Evolutionary conservation across 441 rosid genomes (phyloP), one percentile per base, ranked within the genome.

Genomic region (Aquilaria agallochum): DNA sequence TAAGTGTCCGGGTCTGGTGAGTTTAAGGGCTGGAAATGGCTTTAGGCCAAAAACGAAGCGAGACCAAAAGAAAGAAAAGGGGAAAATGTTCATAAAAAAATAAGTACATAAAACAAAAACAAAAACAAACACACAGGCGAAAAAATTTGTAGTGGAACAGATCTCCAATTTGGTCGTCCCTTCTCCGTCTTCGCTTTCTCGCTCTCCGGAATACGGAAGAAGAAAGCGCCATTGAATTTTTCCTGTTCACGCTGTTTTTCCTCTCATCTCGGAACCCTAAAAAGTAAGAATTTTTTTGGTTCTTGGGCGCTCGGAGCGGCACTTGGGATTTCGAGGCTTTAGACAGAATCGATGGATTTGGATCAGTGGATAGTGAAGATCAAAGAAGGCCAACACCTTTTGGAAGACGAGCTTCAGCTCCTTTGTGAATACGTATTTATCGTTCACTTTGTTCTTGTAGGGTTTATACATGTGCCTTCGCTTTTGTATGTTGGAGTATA

Each of bases 281-380:
- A 31, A 31, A 12, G 6, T 8, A 3, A 5, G 13, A 33, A 36
- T 61, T 20, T 61, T 5, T 51, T 44, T 51, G 57, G 5, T 52
- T 62, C 5, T 12, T 40, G 0, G 20, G 15, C 56, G 31, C 40
- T 10, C 50, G 31, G 33, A 9, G 40, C 46, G 46, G 4, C 14
- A 15, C 42, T 49, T 55, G 33, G 5, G 50, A 34, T 36, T 65
- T 4, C 31, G 4, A 12, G 27, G 55, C 45, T 40, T 40, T 10
- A 34, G 40, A 20, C 42, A 33, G 14, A 52, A 48, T 27, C 68
- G 57, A 95, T 95, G 99, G 99, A 95, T 82, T 90, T 95, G 85
- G 99, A 95, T 82, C 90, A 88, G 72, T 95, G 99, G 99, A 85
- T 95, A 68, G 68, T 83, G 3, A 95, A 90, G 78, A 98, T 92